These are phyloP conservation scores for Aeschynomene evenia DNA, from an alignment of 306 rosid genomes.

Conservation along the genomic window DNA sequence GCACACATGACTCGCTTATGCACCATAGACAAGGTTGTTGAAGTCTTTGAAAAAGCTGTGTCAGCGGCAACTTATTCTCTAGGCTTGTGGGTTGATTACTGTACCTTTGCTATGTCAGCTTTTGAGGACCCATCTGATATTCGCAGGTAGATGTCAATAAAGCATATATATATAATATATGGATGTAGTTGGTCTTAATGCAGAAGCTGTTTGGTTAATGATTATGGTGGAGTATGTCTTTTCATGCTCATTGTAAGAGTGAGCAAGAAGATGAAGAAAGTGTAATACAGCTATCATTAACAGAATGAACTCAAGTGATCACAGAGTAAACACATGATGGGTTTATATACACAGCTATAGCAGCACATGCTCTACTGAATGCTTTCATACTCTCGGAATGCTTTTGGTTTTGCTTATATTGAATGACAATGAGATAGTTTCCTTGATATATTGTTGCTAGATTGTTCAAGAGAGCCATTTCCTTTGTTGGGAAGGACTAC, in stretches of 20 bases:
- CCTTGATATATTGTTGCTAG: conserved; percentile 41
- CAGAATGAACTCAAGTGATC: no score
- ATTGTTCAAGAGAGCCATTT: conserved; percentile 70
- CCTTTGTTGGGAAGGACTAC: conserved; percentile 88
- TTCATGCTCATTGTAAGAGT: no score
- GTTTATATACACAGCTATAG: no score
- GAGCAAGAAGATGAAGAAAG: no score
- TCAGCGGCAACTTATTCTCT: conserved; percentile 68
- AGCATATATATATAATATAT: neutral
- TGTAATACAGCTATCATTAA: no score
- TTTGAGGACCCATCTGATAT: conserved; percentile 81
- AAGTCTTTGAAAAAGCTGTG: conserved; percentile 76
- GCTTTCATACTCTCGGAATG: conserved; percentile 18
- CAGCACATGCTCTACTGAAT: no score
- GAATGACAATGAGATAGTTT: conserved; percentile 27
- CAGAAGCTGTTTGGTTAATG: conserved; percentile 1
- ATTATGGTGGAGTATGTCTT: conserved; percentile 10
- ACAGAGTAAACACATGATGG: no score
- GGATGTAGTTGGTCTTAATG: neutral
- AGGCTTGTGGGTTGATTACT: conserved; percentile 75
- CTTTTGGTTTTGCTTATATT: conserved; percentile 19
- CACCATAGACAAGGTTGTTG: conserved; percentile 64
- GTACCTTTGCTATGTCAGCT: conserved; percentile 62
- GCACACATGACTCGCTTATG: conserved; percentile 54
- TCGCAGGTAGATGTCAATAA: conserved; percentile 54